Percentiles rank a stretch among this genome's conserved stretches.
phyloP scores from a whole-genome alignment of 1,284 basidiomycete genomes.

The Phlebopus sp. region DNA sequence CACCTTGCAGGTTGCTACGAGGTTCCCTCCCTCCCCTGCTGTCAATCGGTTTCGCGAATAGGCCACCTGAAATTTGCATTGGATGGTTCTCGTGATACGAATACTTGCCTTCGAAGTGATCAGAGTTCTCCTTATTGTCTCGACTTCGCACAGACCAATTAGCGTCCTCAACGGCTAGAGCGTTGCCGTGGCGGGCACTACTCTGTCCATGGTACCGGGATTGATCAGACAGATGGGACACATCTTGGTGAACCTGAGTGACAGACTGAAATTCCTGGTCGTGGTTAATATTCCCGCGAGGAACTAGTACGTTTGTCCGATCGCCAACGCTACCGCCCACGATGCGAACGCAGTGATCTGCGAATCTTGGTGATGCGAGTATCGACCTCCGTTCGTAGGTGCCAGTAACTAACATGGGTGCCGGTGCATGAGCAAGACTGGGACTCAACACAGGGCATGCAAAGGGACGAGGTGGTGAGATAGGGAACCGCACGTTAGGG shows the following conservation, averaged over 20 bases:
- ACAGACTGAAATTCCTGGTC: slow-evolving; percentile 8
- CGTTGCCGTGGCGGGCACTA: slow-evolving; percentile 8
- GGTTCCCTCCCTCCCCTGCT: slow-evolving; percentile 48
- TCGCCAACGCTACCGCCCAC: slow-evolving; percentile 43
- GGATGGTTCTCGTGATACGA: slow-evolving; percentile 21
- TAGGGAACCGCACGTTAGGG: slow-evolving; percentile 18
- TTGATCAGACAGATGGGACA: slow-evolving; percentile 12
- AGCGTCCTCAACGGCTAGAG: slow-evolving; percentile 16
- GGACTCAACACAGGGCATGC: slow-evolving; percentile 15
- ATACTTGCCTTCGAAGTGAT: slow-evolving; percentile 9
- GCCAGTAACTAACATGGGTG: slow-evolving; percentile 10
- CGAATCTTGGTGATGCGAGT: slow-evolving; percentile 38
- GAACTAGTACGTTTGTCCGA: slow-evolving; percentile 40
- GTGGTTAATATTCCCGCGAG: slow-evolving; percentile 14
- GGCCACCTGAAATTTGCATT: slow-evolving; percentile 29
- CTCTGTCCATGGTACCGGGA: slow-evolving; percentile 12
- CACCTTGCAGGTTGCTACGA: slow-evolving; percentile 43
- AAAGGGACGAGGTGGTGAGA: slow-evolving; percentile 9
- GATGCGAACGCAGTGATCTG: slow-evolving; percentile 40
- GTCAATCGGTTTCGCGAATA: slow-evolving; percentile 41
- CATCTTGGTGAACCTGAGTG: slow-evolving; percentile 13
- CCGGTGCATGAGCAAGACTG: slow-evolving; percentile 4
- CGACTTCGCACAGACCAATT: slow-evolving; percentile 20
- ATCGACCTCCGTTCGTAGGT: slow-evolving; percentile 18
- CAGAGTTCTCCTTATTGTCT: slow-evolving; percentile 55